These are phyloP conservation scores for Fusarium sp. DNA, from an alignment of 2,329 filamentous ascomycete genomes.

Conservation along the genomic window DNA sequence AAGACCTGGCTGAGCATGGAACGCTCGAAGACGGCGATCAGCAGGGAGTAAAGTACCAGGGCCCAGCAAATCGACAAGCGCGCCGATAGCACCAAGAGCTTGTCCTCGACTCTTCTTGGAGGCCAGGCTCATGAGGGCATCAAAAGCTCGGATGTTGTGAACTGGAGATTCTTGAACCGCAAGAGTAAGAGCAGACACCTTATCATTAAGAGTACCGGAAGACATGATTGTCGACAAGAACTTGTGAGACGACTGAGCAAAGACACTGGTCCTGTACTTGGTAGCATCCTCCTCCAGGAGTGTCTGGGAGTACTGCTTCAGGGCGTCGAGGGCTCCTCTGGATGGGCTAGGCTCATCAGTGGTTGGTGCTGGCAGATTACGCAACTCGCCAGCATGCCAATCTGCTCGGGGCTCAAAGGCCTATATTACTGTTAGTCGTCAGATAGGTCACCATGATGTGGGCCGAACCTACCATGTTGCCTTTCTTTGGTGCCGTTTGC, in stretches of 20 bases:
- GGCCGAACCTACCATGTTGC: constrained; percentile 54
- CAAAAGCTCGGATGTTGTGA: constrained; percentile 91
- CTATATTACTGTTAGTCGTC: constrained; percentile 59
- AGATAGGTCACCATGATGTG: constrained; percentile 37
- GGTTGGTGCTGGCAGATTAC: constrained; percentile 59
- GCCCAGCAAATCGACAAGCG: constrained; percentile 93
- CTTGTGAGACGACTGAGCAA: constrained; percentile 89
- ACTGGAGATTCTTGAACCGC: constrained; percentile 96
- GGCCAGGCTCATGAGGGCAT: constrained; percentile 85
- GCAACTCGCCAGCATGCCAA: constrained; percentile 66
- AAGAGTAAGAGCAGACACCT: constrained; percentile 94
- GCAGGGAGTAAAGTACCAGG: constrained; percentile 88
- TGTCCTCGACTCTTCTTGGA: constrained; percentile 94
- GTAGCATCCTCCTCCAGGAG: constrained; percentile 85
- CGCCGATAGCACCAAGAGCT: constrained; percentile 91
- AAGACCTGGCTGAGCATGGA: constrained; percentile 84
- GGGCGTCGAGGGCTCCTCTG: constrained; percentile 60
- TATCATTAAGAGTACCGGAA: constrained; percentile 95
- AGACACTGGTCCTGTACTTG: constrained; percentile 79
- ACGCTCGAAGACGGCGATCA: constrained; percentile 84
- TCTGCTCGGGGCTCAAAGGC: constrained; percentile 71
- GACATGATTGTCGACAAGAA: constrained; percentile 98
- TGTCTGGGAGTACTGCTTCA: constrained; percentile 79
- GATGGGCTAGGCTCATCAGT: constrained; percentile 63
- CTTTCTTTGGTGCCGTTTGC: constrained; percentile 50